phyloP scores from a whole-genome alignment of 1,284 basidiomycete genomes.

The Puccinia triticina region DNA sequence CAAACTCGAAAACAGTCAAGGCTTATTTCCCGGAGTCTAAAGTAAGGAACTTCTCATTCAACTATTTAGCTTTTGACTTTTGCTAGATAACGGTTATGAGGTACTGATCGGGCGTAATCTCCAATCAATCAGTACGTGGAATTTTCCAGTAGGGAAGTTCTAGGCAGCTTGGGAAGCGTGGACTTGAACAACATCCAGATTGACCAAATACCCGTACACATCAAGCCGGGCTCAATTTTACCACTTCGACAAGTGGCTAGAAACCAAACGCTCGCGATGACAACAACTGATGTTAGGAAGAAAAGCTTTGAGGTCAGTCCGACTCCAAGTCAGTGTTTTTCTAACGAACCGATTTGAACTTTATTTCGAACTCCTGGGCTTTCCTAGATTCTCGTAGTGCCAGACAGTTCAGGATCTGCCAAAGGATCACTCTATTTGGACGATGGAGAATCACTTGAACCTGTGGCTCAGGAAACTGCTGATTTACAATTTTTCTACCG shows the following conservation, averaged over 20 bases:
- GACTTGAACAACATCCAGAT: constrained; percentile 66
- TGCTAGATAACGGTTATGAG: not conserved
- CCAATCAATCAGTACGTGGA: constrained; percentile 61
- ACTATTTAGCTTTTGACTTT: not conserved
- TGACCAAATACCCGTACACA: constrained; percentile 68
- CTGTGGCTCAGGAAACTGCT: not conserved
- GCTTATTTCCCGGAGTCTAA: constrained; percentile 69
- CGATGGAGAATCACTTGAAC: constrained; percentile 32
- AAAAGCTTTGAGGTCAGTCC: constrained; percentile 67
- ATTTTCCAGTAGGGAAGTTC: constrained; percentile 65
- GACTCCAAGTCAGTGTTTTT: not conserved
- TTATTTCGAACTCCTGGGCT: not conserved
- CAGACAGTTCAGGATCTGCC: not conserved
- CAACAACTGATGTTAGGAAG: constrained; percentile 66
- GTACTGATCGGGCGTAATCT: not conserved
- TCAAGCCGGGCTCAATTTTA: constrained; percentile 67
- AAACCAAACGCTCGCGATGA: constrained; percentile 65
- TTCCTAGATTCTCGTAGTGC: constrained; percentile 5
- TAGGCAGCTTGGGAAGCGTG: constrained; percentile 65
- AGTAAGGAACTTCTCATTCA: constrained; percentile 61
- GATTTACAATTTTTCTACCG: constrained; percentile 5
- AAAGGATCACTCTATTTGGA: constrained; percentile 27
- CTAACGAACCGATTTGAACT: not conserved
- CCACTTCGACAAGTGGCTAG: constrained; percentile 63
- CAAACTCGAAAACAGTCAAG: constrained; percentile 68